Conservation (phyloP, 192 early-diverging fungal genomes). For the Chytriomyces confervae region DNA sequence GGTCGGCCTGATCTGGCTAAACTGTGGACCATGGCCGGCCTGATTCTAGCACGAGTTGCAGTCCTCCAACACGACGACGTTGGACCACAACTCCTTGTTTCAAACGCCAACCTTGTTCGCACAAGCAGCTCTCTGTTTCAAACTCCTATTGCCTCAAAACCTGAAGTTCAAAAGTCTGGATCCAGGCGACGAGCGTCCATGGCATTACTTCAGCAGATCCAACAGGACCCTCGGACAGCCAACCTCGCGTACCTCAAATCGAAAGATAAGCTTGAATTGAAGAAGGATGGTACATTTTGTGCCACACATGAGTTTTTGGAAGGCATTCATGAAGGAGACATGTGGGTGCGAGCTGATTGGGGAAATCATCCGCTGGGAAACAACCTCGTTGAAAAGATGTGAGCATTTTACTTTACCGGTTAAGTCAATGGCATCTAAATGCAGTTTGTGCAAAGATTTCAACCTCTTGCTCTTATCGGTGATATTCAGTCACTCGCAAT, state of each 20-base stretch:
- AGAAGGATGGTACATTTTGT: conserved; percentile 23
- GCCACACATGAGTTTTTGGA: background rate
- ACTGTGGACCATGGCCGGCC: conserved; percentile 33
- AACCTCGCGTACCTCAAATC: background rate
- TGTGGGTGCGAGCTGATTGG: conserved; percentile 34
- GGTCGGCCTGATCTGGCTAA: conserved; percentile 25
- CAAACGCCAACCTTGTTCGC: too few relatives aligned
- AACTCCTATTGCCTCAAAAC: background rate
- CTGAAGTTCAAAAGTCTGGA: conserved; percentile 7
- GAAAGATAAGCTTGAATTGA: conserved; percentile 3
- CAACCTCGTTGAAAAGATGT: conserved; percentile 32
- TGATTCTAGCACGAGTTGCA: conserved; percentile 19
- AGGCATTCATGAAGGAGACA: background rate
- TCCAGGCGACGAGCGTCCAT: conserved; percentile 15
- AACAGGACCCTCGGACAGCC: background rate
- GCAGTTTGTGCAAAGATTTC: background rate
- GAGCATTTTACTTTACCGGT: background rate
- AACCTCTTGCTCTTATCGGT: conserved; percentile 22
- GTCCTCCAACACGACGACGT: background rate
- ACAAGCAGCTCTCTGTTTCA: too few relatives aligned
- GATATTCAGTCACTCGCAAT: conserved; percentile 29
- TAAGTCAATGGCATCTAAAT: background rate
- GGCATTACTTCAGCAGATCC: conserved; percentile 5
- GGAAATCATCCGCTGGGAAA: conserved; percentile 29
- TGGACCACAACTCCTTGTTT: too few relatives aligned